Evolutionary conservation across 345 rosid genomes (phyloP), one percentile per base, ranked within the genome.

Genomic region (Streptanthus diversifolius): DNA sequence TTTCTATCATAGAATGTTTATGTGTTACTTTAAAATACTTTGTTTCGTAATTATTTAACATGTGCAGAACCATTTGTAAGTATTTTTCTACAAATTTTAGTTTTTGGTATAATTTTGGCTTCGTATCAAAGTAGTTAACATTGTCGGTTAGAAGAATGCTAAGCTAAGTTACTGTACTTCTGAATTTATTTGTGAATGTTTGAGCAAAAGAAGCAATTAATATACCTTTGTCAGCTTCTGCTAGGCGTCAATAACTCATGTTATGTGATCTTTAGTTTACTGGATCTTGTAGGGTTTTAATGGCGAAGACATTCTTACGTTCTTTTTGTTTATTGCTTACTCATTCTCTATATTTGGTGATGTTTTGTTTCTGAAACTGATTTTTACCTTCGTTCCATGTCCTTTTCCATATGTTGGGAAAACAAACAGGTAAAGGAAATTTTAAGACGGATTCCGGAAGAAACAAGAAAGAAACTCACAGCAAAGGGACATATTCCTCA

Each of bases 401-500:
- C 58, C 47, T 58, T 75, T 44, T 68, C 33, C 57, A 58, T 48
- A 47, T 69, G 75, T 41, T 70, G 54, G 27, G 12, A 13, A 62
- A 69, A 69, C 75, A 57, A 51, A 58, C 71, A 91, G 97, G 97
- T 85, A 22, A 78, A 82, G 88, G 88, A 85, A 82, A 95, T 95
- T 39, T 79, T 95, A 29, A 91, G 80, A 84, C 85, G 80, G 76
- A 82, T 95, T 57, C 86, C 95, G 0, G 66, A 56, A 5, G 90
- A 90, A 37, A 84, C 95, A 27, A 83, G 85, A 74, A 88, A 80
- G 65, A 95, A 83, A 82, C 96, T 95, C 58, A 56, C 82, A 47
- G 83, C 81, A 32, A 95, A 88, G 78, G 98, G 95, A 56, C 91
- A 84, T 72, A 85, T 90, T 68, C 96, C 97, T 51, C 99, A 95